Base-by-base conservation (phyloP, 331 rosid species). In the Pyracantha coccinea region DNA sequence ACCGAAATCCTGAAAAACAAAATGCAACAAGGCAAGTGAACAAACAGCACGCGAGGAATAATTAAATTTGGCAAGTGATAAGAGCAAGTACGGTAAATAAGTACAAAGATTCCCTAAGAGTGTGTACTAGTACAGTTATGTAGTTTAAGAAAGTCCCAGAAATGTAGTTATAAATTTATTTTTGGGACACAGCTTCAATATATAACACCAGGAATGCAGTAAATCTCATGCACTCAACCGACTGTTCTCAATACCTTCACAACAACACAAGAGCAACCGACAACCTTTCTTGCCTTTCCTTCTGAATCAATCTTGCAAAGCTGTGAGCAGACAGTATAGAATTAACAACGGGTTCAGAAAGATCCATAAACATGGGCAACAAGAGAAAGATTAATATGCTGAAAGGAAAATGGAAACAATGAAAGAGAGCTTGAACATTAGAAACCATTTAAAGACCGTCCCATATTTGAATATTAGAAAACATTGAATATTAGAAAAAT, bases 231-330 rank as follows among this genome's bases (percentile, higher is more conserved):
- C 45, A 38, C 45, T 38, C 45, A 38, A 38, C 13, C 13, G 4
- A 10, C 14, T 38, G 14, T 38, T 38, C 45, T 38, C 13, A 38
- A 38, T 89, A 93, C 97, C 97, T 89, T 87, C 47, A 93, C 96
- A 72, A 93, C 98, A 6, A 93, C 90, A 13, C 97, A 93, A 24
- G 97, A 85, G 83, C 97, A 93, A 20, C 98, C 97, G 32, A 91
- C 92, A 7, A 93, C 96, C 82, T 93, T 93, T 72, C 98, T 89
- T 1, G 98, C 98, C 79, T 93, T 93, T 31, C 98, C 98, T 76
- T 93, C 98, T 0, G 97, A 88, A 59, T 93, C 98, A 45, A 91
- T 88, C 85, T 93, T 93, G 79, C 98, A 93, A 80, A 93, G 82
- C 98, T 93, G 89, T 50, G n/a, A 24, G 25, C 29, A 64, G 69